Conservation (phyloP, 768 basidiomycete species). For the Tephrocybe sp. region DNA sequence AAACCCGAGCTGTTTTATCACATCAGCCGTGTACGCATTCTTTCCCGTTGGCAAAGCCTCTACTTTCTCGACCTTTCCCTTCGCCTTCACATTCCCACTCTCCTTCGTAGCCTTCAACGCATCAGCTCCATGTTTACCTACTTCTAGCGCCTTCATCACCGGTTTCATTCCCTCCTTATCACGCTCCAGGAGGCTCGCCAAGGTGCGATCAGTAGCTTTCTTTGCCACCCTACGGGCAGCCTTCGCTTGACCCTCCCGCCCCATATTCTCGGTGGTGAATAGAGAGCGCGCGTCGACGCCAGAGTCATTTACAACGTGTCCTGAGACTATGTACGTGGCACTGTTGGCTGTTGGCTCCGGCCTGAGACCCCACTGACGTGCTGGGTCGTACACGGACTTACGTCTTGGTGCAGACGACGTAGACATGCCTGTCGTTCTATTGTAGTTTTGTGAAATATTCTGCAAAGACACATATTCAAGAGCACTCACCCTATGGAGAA, state of each 20-base stretch:
- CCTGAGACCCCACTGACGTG: conserved; percentile 73
- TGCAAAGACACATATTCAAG: not conserved
- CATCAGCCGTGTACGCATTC: conserved; percentile 59
- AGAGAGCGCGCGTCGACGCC: conserved; percentile 39
- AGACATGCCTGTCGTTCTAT: conserved; percentile 76
- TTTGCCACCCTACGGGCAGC: conserved; percentile 61
- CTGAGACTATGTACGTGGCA: conserved; percentile 80
- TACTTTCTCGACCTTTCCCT: not conserved
- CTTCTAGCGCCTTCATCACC: conserved; percentile 61
- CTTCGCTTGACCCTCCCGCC: conserved; percentile 78
- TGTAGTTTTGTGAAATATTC: not conserved
- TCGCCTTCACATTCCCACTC: conserved; percentile 13
- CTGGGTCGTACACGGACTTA: conserved; percentile 62
- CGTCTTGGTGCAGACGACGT: conserved; percentile 48
- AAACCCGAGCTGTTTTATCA: conserved; percentile 76
- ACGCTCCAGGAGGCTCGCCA: conserved; percentile 59
- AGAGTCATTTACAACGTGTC: conserved; percentile 65
- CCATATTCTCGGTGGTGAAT: conserved; percentile 69
- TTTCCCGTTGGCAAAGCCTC: conserved; percentile 25
- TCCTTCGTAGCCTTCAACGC: conserved; percentile 18
- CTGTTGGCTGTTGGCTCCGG: conserved; percentile 42
- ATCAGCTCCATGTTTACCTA: conserved; percentile 16
- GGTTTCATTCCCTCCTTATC: conserved; percentile 70
- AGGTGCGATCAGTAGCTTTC: conserved; percentile 57
- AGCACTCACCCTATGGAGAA: conserved; percentile 75